Percentiles rank a stretch among this genome's conserved stretches.
Conservation (phyloP, 352 stramenopile species). For the Globisporangium viniferum region DNA sequence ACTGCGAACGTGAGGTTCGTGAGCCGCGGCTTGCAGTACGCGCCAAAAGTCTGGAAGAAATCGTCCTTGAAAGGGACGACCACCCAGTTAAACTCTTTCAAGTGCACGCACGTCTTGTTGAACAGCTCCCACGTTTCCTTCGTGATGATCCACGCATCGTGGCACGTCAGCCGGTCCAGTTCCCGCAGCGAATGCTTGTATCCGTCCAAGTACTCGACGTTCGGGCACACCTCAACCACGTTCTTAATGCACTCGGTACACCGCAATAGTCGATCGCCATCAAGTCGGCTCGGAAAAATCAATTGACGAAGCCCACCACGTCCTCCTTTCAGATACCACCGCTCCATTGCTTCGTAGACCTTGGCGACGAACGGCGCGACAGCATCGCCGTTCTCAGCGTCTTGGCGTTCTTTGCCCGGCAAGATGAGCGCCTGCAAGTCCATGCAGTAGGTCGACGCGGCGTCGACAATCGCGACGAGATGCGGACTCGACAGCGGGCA, state of each 20-base stretch:
- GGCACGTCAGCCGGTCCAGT: slow-evolving; percentile 41
- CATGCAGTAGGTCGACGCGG: slow-evolving; percentile 26
- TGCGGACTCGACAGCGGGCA: slow-evolving; percentile 34
- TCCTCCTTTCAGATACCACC: slow-evolving; percentile 27
- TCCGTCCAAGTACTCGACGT: slow-evolving; percentile 59
- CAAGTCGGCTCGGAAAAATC: slow-evolving; percentile 15
- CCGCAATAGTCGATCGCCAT: slow-evolving; percentile 16
- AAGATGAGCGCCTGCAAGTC: slow-evolving; percentile 36
- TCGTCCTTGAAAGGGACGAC: slow-evolving; percentile 52
- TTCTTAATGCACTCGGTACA: slow-evolving; percentile 24
- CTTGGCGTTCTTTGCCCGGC: slow-evolving; percentile 25
- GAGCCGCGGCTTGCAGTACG: slow-evolving; percentile 35
- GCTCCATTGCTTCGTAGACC: slow-evolving; percentile 26
- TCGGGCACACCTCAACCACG: slow-evolving; percentile 34
- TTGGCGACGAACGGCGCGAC: slow-evolving; percentile 26
- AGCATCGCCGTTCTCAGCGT: slow-evolving; percentile 17
- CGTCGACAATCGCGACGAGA: slow-evolving; percentile 31
- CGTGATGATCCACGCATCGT: slow-evolving; percentile 34
- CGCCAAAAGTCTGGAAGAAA: slow-evolving; percentile 42
- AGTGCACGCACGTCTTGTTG: slow-evolving; percentile 29
- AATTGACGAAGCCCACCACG: slow-evolving; percentile 37
- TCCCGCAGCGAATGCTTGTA: slow-evolving; percentile 44
- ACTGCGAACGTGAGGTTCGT: slow-evolving; percentile 28
- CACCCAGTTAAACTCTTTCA: slow-evolving; percentile 67
- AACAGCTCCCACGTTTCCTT: slow-evolving; percentile 37